Conservation (phyloP, 139 green algal genomes). For the Penium margaritaceum region DNA sequence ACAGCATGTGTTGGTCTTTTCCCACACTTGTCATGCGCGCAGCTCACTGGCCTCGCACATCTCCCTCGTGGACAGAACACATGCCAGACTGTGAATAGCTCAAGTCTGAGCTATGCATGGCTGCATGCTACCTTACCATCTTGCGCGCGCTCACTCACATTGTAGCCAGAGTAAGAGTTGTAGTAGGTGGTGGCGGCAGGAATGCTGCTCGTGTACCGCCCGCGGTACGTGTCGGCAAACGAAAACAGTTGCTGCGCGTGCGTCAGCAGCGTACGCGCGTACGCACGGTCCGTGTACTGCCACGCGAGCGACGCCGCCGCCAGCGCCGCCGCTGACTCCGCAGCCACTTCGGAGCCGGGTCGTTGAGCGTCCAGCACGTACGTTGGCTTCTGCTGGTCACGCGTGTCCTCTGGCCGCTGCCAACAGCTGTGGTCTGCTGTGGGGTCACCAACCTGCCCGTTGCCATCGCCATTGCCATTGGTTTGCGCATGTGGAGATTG, state of each 20-base stretch:
- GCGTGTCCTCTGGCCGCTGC: constrained; percentile 35
- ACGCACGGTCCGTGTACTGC: constrained; percentile 6
- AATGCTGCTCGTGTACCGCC: constrained; percentile 2
- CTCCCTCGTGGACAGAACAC: no score
- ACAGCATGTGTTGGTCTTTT: no score
- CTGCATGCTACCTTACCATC: no score
- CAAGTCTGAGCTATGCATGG: no score
- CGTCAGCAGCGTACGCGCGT: constrained; percentile 7
- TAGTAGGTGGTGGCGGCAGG: neutral
- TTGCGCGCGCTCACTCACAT: no score
- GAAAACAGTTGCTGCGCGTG: constrained; percentile 18
- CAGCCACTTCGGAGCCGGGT: constrained; percentile 28
- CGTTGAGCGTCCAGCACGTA: constrained; percentile 8
- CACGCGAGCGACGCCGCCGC: constrained; percentile 36
- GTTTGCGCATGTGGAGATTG: no score
- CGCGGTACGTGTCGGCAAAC: neutral
- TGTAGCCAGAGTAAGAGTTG: constrained; percentile 5
- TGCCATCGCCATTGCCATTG: no score
- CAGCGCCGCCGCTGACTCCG: constrained; percentile 30
- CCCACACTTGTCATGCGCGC: no score
- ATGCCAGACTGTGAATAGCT: no score
- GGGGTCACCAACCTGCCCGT: constrained; percentile 24
- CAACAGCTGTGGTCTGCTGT: constrained; percentile 35
- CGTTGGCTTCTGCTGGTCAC: neutral
- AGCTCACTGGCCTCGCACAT: no score